Conservation (phyloP, 169 alveolate species). For the Eimeria sp. region DNA sequence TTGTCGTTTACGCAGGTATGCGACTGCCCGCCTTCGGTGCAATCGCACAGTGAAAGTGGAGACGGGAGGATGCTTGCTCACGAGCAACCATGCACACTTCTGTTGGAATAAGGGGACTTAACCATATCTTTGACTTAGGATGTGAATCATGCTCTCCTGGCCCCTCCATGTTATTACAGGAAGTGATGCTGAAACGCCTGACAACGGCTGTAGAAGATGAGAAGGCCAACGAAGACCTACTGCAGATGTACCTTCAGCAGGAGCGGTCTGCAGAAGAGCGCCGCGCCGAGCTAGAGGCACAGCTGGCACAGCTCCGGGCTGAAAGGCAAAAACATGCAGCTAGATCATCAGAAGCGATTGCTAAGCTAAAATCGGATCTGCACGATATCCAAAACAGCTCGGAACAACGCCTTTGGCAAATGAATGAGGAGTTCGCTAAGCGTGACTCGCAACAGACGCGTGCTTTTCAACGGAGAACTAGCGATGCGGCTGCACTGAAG, state of each 20-base stretch:
- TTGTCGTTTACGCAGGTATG: neutral
- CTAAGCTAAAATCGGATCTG: slow-evolving; percentile 77
- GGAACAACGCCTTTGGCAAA: slow-evolving; percentile 65
- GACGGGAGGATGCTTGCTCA: neutral
- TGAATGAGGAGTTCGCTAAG: slow-evolving; percentile 58
- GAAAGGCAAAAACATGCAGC: slow-evolving; percentile 68
- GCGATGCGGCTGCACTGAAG: slow-evolving; percentile 30
- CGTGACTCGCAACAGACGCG: slow-evolving; percentile 63
- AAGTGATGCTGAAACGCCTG: slow-evolving; percentile 73
- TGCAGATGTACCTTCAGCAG: slow-evolving; percentile 73
- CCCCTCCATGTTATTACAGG: slow-evolving; percentile 22
- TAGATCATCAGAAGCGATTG: slow-evolving; percentile 63
- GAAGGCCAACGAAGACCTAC: slow-evolving; percentile 61
- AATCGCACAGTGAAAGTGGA: too few species aligned
- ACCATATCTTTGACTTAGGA: neutral
- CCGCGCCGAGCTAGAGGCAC: slow-evolving; percentile 74
- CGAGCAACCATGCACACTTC: neutral
- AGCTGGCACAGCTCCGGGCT: slow-evolving; percentile 77
- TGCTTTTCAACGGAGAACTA: slow-evolving; percentile 33
- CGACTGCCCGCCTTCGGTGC: neutral
- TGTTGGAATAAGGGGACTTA: neutral
- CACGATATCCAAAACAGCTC: slow-evolving; percentile 73
- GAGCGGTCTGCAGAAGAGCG: slow-evolving; percentile 69
- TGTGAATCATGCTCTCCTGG: neutral
- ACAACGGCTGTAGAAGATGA: slow-evolving; percentile 77